Evolutionary conservation across 495 filamentous ascomycete species (phyloP), one percentile per base, ranked within the genome.

Genomic region (Glonium stellatum): DNA sequence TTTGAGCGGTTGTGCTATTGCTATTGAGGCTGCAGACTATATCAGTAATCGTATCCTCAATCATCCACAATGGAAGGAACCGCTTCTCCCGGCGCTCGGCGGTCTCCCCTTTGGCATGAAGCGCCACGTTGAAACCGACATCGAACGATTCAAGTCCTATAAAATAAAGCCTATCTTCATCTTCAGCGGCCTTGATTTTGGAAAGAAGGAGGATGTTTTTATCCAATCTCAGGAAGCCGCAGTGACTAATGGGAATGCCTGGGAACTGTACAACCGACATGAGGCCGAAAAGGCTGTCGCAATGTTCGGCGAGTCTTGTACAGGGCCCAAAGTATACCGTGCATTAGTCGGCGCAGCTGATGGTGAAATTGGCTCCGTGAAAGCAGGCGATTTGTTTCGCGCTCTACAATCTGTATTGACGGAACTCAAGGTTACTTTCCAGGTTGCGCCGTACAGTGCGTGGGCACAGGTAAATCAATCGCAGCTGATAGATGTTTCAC

Each of bases 21-120:
- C 85, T 63, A 86, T 99, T 64, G 95, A 99, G 77, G 93, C 91
- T 37, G 83, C 87, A 27, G 84, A 93, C 73, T 99, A 92, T 74
- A 82, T 97, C 55, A 79, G 44, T 35, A 58, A 84, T 64, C 84
- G 84, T 9, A 78, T 93, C 55, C 82, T 92, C 67, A 79, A 82
- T 69, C 79, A 82, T 54, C 73, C 79, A 47, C 82, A 83, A 25
- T 80, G 79, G 41, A 86, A 85, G 55, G 95, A 99, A 67, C 89
- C 92, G 22, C 82, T 99, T 19, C 80, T 97, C 27, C 80, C 90
- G 49, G 95, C 95, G 19, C 81, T 97, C 15, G 95, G 92, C 25
- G 95, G 95, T 48, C 80, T 89, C 58, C 92, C 95, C 1, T 89
- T 95, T 60, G 84, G 86, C 46, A 73, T 92, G 57, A 78, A 83